phyloP scores from a whole-genome alignment of 2,329 filamentous ascomycete species.

The Botrytis deweyae region DNA sequence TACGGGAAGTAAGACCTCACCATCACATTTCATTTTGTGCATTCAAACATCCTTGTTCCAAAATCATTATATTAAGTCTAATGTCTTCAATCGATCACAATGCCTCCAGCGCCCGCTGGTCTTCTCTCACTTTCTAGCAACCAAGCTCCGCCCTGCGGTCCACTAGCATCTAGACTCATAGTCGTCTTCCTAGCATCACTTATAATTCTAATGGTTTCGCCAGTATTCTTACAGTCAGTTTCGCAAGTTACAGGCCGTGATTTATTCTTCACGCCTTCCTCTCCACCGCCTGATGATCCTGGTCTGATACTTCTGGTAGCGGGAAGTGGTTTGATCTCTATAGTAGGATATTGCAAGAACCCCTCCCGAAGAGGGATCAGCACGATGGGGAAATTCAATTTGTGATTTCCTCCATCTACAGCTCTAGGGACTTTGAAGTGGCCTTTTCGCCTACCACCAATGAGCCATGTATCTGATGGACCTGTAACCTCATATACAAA shows the following conservation, averaged over 20 bases:
- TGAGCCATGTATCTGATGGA: conserved; percentile 74
- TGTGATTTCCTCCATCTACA: conserved; percentile 48
- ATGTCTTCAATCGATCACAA: conserved; percentile 22
- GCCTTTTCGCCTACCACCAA: conserved; percentile 77
- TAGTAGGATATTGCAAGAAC: conserved; percentile 69
- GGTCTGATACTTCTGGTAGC: conserved; percentile 31
- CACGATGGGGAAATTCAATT: conserved; percentile 60
- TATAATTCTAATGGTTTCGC: conserved; percentile 73
- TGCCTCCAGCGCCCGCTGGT: conserved; percentile 22
- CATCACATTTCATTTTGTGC: background rate
- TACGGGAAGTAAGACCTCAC: background rate
- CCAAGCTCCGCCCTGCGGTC: conserved; percentile 63
- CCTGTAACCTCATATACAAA: conserved; percentile 83
- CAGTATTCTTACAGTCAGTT: conserved; percentile 75
- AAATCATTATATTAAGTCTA: background rate
- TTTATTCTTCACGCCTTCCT: conserved; percentile 28
- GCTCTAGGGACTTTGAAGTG: conserved; percentile 64
- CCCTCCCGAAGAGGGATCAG: conserved; percentile 80
- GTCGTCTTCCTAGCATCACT: conserved; percentile 71
- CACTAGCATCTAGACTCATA: conserved; percentile 67
- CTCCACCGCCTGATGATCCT: conserved; percentile 28
- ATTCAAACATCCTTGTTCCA: background rate
- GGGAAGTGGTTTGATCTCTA: conserved; percentile 71
- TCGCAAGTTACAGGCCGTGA: conserved; percentile 58
- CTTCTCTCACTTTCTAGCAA: conserved; percentile 60